Base-by-base conservation (phyloP, 2,329 filamentous ascomycete species). In the Sarocladiaceae sp. region DNA sequence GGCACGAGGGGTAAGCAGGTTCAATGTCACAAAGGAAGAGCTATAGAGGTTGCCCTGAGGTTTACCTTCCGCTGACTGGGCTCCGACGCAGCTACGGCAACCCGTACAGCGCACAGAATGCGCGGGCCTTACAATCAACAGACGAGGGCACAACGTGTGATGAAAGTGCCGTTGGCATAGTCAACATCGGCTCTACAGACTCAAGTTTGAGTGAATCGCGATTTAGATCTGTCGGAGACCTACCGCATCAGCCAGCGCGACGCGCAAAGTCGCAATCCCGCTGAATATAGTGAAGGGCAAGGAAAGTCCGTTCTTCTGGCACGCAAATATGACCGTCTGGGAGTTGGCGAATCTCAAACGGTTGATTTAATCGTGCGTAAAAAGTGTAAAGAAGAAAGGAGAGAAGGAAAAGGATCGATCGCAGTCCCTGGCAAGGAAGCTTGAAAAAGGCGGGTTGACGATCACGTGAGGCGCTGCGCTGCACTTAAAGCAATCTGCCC, bases 291-390 rank as follows among this genome's bases (percentile, higher is more conserved):
- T 48, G 51, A 54, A 55, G 47, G 48, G 50, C 53, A 49, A 53
- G 50, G 47, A 50, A 47, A 54, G 47, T 57, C 60, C 56, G 50
- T 74, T 67, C 48, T 48, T 79, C 73, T 78, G 57, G 74, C 75
- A 77, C 70, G 64, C 62, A 74, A 74, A 76, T 78, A 74, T 79
- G 75, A 79, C 74, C 74, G 68, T 67, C 57, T 67, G 62, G 58
- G 65, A 74, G 70, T 76, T 61, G 64, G 59, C 46, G 62, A 67
- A 55, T 74, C 61, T 58, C 64, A 57, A 65, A 65, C 71, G 73
- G 73, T 79, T 79, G 75, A 79, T 79, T 74, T 78, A 70, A 70
- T 76, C 66, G 72, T 78, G 75, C 74, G 46, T 55, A 54, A 63
- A 56, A 68, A 66, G 72, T 76, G 65, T 74, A 60, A 55, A 44